Conservation (phyloP, 73 alveolate genomes). For the Tetrahymena malaccensis region DNA sequence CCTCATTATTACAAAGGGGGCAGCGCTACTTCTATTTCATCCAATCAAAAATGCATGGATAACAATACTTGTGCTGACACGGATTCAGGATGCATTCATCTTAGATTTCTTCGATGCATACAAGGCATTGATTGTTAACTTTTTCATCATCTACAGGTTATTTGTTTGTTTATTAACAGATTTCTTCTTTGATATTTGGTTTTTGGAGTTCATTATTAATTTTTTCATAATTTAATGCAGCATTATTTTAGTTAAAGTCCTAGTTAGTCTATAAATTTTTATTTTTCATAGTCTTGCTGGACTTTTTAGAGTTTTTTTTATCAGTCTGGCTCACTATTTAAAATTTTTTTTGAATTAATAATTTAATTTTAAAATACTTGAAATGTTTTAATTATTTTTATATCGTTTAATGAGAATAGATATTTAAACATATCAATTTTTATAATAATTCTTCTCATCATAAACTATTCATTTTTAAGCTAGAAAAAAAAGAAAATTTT, state of each 20-base stretch:
- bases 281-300: not conserved
- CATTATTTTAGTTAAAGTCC: not conserved
- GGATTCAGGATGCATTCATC: not conserved
- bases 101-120: not conserved
- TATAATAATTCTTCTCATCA: not conserved
- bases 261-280: not conserved
- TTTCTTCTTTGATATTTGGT: not conserved
- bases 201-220: not conserved
- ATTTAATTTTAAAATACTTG: not conserved
- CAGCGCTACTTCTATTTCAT: not conserved
- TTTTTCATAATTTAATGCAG: not conserved
- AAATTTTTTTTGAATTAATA: not conserved
- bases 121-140: not conserved
- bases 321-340: not conserved
- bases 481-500: not conserved
- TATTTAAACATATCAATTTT: not conserved
- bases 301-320: not conserved
- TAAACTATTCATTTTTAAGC: not conserved
- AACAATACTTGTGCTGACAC: not conserved
- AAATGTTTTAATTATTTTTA: no score
- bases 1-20: not conserved
- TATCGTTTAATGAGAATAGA: not conserved
- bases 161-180: not conserved
- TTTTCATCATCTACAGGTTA: not conserved
- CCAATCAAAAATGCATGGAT: not conserved